phyloP scores from a whole-genome alignment of 805 yeast species.

The Wickerhamiella allomyrinae region DNA sequence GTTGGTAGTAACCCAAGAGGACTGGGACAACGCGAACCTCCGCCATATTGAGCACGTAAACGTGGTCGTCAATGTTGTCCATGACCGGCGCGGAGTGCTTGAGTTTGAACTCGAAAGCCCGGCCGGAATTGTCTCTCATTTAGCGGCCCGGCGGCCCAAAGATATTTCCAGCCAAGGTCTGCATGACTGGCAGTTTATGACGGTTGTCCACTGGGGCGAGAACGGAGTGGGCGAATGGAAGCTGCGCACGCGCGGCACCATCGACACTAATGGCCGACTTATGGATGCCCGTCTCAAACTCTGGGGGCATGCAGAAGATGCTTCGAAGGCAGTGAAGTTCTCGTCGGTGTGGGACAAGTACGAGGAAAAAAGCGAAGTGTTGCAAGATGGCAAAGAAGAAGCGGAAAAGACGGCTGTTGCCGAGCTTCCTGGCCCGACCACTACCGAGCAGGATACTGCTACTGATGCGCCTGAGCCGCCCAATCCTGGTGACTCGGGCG shows the following conservation, averaged over 20 bases:
- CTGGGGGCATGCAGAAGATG: constrained; percentile 68
- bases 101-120: constrained; percentile 61
- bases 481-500: background rate
- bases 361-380: constrained; percentile 8
- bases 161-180: constrained; percentile 53
- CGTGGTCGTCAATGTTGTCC: constrained; percentile 55
- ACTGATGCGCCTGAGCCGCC: background rate
- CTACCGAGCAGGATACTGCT: background rate
- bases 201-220: constrained; percentile 98
- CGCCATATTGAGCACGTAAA: constrained; percentile 75
- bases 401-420: background rate
- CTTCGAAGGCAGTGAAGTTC: constrained; percentile 43
- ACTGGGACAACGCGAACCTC: constrained; percentile 42
- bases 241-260: constrained; percentile 40
- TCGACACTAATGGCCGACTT: constrained; percentile 27
- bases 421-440: background rate
- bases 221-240: constrained; percentile 71
- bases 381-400: constrained; percentile 4
- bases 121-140: constrained; percentile 50
- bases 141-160: constrained; percentile 50
- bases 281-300: constrained; percentile 62
- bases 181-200: constrained; percentile 78
- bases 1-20: constrained; percentile 34
- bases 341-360: constrained; percentile 18
- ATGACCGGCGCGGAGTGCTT: constrained; percentile 56